A percentile compares a stretch with the other conserved stretches of the same genome.
Evolutionary conservation across 1,284 basidiomycete genomes (phyloP).

Genomic region (Schizopora paradoxa): DNA sequence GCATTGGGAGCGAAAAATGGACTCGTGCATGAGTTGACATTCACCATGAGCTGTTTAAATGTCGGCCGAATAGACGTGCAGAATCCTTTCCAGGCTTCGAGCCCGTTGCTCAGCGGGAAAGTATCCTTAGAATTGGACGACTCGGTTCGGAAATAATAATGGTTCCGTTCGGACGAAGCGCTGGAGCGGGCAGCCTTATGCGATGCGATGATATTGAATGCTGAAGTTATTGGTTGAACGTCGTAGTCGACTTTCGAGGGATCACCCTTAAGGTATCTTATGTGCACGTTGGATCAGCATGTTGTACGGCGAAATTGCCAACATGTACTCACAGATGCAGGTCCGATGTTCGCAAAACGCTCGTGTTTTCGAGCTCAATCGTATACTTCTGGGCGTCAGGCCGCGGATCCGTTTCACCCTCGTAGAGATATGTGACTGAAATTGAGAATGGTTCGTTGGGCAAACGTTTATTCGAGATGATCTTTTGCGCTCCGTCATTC

Average conservation of each 20-base stretch:
- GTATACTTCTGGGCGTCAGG: constrained; percentile 44
- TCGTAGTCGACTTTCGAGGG: constrained; percentile 39
- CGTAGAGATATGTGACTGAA: constrained; percentile 46
- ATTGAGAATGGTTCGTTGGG: constrained; percentile 54
- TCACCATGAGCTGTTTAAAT: constrained; percentile 65
- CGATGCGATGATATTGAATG: constrained; percentile 62
- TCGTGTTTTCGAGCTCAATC: constrained; percentile 43
- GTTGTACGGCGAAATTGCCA: constrained; percentile 1
- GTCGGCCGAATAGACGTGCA: constrained; percentile 62
- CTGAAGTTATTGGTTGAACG: constrained; percentile 48
- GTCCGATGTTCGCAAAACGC: constrained; percentile 38
- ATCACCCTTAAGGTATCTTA: constrained; percentile 50
- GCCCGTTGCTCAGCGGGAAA: constrained; percentile 38
- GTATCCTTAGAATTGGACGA: constrained; percentile 8
- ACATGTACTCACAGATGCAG: constrained; percentile 43
- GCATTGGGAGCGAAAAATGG: constrained; percentile 60
- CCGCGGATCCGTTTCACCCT: constrained; percentile 41
- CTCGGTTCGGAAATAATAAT: constrained; percentile 52
- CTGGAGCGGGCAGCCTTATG: constrained; percentile 50
- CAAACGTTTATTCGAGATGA: constrained; percentile 51
- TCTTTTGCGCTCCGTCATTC: constrained; percentile 53
- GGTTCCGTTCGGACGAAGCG: constrained; percentile 52
- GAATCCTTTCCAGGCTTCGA: constrained; percentile 62
- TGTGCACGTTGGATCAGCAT: neutral
- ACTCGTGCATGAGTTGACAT: constrained; percentile 70